Conservation (phyloP, 2,329 filamentous ascomycete species). For the Sporothrix luriei region DNA sequence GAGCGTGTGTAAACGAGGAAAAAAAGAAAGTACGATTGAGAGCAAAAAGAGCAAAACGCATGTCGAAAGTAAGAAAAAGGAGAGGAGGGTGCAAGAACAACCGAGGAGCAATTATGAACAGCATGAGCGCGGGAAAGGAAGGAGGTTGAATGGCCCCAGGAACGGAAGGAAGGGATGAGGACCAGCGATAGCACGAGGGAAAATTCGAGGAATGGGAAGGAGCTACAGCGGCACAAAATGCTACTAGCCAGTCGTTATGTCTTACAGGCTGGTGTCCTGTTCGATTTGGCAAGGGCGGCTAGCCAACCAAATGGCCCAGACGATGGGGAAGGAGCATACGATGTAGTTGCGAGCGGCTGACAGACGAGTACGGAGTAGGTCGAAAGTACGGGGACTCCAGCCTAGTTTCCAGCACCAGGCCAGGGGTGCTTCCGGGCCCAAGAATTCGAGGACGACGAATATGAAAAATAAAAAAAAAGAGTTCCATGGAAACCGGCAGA, state of each 20-base stretch:
- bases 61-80: background rate
- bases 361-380: background rate
- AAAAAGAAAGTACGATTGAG: background rate
- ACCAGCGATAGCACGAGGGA: slow-evolving; percentile 10
- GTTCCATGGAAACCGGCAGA: slow-evolving; percentile 29
- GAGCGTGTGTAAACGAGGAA: background rate
- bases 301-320: slow-evolving; percentile 33
- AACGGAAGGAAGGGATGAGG: slow-evolving; percentile 26
- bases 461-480: slow-evolving; percentile 1
- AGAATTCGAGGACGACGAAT: slow-evolving; percentile 19
- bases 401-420: background rate
- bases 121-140: slow-evolving; percentile 19
- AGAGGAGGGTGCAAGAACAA: background rate
- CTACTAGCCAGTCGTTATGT: slow-evolving; percentile 32
- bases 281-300: slow-evolving; percentile 33
- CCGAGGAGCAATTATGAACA: slow-evolving; percentile 5
- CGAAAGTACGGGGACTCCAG: background rate
- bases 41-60: slow-evolving; percentile 2
- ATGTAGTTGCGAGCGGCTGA: background rate
- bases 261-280: slow-evolving; percentile 14
- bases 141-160: slow-evolving; percentile 14
- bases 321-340: background rate
- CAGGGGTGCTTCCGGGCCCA: slow-evolving; percentile 6
- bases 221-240: slow-evolving; percentile 19
- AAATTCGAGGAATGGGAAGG: slow-evolving; percentile 24